phyloP scores from a whole-genome alignment of 2,329 filamentous ascomycete genomes.

The Fusarium haematococcum region DNA sequence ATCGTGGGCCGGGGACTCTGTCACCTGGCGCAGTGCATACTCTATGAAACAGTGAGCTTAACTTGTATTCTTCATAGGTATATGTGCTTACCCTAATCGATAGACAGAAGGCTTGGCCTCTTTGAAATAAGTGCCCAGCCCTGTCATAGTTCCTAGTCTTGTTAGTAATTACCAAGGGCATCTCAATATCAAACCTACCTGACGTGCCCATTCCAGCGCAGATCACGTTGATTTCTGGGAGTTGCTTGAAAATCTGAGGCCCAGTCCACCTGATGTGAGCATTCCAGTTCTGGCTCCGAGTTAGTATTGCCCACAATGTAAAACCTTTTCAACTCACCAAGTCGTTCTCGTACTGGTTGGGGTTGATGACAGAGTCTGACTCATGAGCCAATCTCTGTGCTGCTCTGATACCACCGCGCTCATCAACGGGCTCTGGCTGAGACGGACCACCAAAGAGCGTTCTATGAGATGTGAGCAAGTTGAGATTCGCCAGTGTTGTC shows the following conservation, averaged over 20 bases:
- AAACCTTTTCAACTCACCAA: constrained; percentile 33
- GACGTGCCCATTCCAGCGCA: constrained; percentile 70
- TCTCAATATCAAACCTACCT: constrained; percentile 51
- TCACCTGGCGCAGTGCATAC: constrained; percentile 69
- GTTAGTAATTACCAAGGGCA: not conserved
- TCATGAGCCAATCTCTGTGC: constrained; percentile 57
- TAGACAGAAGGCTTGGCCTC: constrained; percentile 60
- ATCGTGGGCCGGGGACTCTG: constrained; percentile 69
- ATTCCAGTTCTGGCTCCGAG: constrained; percentile 58
- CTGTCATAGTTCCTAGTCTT: constrained; percentile 57
- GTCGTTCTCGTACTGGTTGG: constrained; percentile 68
- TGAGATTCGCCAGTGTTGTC: no score
- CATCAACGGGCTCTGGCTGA: constrained; percentile 66
- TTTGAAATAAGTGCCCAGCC: constrained; percentile 63
- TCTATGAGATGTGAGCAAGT: constrained; percentile 38
- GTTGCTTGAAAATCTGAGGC: constrained; percentile 66
- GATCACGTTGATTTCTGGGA: constrained; percentile 67
- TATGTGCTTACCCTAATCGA: constrained; percentile 46
- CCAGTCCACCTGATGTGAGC: constrained; percentile 70
- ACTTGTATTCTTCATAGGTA: rapidly evolving
- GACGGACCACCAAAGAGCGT: constrained; percentile 70
- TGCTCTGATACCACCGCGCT: constrained; percentile 64
- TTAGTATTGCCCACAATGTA: not conserved
- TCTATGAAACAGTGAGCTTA: constrained; percentile 44
- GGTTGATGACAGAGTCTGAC: constrained; percentile 60